phyloP scores from a whole-genome alignment of 2,329 filamentous ascomycete genomes.

The Colletotrichum spinosum region DNA sequence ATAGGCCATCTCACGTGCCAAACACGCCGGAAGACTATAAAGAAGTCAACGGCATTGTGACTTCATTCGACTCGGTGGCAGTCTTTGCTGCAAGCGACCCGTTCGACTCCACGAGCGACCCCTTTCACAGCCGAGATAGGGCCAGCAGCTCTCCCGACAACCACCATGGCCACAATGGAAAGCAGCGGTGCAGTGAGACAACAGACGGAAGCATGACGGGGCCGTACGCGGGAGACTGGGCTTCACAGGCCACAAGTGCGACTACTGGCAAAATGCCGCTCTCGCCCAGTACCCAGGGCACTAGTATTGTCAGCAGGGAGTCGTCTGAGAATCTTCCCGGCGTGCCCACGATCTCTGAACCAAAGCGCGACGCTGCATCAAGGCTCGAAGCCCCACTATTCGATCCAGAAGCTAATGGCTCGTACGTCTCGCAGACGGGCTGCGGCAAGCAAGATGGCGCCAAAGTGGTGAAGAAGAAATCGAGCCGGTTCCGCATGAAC shows the following conservation, averaged over 20 bases:
- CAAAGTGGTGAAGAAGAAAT: constrained; percentile 69
- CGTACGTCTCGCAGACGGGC: constrained; percentile 52
- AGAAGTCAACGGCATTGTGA: constrained; percentile 56
- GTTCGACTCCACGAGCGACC: constrained; percentile 52
- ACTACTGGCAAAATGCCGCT: constrained; percentile 73
- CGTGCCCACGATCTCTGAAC: constrained; percentile 55
- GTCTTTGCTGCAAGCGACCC: constrained; percentile 63
- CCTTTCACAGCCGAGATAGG: constrained; percentile 53
- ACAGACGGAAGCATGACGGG: constrained; percentile 70
- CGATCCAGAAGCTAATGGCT: constrained; percentile 36
- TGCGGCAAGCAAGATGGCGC: constrained; percentile 58
- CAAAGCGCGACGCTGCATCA: constrained; percentile 45
- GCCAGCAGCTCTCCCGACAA: constrained; percentile 48
- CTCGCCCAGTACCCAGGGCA: constrained; percentile 74
- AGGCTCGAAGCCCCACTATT: constrained; percentile 22
- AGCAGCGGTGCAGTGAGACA: constrained; percentile 70
- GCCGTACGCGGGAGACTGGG: constrained; percentile 68
- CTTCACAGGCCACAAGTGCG: constrained; percentile 71
- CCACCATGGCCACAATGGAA: constrained; percentile 56
- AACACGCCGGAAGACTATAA: constrained; percentile 51
- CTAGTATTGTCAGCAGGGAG: constrained; percentile 72
- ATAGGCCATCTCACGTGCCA: constrained; percentile 47
- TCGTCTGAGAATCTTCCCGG: constrained; percentile 63
- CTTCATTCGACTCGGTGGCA: constrained; percentile 58
- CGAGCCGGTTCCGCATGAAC: constrained; percentile 73